Percentiles rank a stretch among this genome's conserved stretches.
These are phyloP conservation scores for Corylus americana DNA, from an alignment of 306 rosid species.

Conservation along the genomic window DNA sequence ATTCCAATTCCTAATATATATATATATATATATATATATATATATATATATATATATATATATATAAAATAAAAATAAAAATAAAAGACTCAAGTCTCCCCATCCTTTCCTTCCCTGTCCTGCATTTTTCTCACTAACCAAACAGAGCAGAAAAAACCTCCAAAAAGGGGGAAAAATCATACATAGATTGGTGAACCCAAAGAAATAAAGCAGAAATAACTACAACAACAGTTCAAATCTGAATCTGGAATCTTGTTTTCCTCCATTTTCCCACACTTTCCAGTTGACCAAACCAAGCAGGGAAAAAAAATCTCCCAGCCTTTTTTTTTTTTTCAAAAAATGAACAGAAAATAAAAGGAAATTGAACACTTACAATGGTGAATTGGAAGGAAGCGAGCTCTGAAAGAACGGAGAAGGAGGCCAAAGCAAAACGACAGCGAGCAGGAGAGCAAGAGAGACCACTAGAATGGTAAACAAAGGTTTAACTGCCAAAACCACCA, in stretches of 20 bases:
- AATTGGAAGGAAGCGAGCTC: constrained; percentile 30
- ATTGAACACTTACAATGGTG: constrained; percentile 38
- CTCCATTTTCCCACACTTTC: neutral
- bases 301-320: neutral
- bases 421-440: constrained; percentile 47
- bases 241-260: neutral
- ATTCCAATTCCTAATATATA: neutral
- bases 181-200: neutral
- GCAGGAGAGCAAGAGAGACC: constrained; percentile 45
- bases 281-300: neutral
- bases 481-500: constrained; percentile 69
- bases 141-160: neutral
- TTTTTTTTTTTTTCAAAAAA: neutral
- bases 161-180: no score
- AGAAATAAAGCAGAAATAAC: neutral
- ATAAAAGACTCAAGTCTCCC: no score
- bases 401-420: constrained; percentile 43
- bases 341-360: neutral
- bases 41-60: no score
- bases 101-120: neutral
- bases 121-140: neutral
- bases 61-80: no score
- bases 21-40: no score
- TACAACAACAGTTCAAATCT: neutral
- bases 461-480: constrained; percentile 53